These are phyloP conservation scores for Calonectria ilicicola DNA, from an alignment of 2,329 filamentous ascomycete genomes.

Conservation along the genomic window DNA sequence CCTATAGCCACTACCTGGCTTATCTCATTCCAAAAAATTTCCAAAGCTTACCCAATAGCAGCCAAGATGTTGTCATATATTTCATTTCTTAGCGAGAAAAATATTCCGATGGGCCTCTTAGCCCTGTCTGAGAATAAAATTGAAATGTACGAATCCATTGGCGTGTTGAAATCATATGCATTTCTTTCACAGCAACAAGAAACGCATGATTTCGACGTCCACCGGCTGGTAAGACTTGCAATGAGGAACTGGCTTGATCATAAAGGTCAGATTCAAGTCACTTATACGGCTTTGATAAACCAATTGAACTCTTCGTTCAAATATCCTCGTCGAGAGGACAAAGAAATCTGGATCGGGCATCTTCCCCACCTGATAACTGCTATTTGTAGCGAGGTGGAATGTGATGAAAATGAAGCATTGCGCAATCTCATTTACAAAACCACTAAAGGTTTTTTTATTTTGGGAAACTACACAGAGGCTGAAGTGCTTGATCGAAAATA, in stretches of 20 bases:
- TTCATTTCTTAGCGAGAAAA: slow-evolving; percentile 42
- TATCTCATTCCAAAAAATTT: slow-evolving; percentile 49
- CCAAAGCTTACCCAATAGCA: slow-evolving; percentile 39
- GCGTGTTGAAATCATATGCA: slow-evolving; percentile 42
- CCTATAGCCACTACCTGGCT: slow-evolving; percentile 48
- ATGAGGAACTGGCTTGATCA: slow-evolving; percentile 44
- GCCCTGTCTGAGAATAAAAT: slow-evolving; percentile 36
- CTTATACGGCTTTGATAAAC: slow-evolving; percentile 12
- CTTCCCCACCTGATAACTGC: no score
- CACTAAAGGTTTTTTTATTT: no score
- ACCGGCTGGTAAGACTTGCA: slow-evolving; percentile 46
- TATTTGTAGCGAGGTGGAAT: no score
- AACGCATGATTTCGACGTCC: slow-evolving; percentile 40
- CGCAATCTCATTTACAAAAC: no score
- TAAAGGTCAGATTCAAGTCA: slow-evolving; percentile 12
- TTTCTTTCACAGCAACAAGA: slow-evolving; percentile 40
- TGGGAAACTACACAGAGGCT: no score
- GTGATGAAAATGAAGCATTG: no score
- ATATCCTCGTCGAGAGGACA: no score
- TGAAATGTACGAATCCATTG: slow-evolving; percentile 38
- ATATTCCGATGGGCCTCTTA: slow-evolving; percentile 45
- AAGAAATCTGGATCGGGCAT: no score
- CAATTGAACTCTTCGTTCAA: slow-evolving; percentile 11
- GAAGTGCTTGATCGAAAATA: no score
- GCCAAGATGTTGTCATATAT: slow-evolving; percentile 40